Base-by-base conservation (phyloP, 2,329 filamentous ascomycete species). In the Arthrinium phaeospermum region DNA sequence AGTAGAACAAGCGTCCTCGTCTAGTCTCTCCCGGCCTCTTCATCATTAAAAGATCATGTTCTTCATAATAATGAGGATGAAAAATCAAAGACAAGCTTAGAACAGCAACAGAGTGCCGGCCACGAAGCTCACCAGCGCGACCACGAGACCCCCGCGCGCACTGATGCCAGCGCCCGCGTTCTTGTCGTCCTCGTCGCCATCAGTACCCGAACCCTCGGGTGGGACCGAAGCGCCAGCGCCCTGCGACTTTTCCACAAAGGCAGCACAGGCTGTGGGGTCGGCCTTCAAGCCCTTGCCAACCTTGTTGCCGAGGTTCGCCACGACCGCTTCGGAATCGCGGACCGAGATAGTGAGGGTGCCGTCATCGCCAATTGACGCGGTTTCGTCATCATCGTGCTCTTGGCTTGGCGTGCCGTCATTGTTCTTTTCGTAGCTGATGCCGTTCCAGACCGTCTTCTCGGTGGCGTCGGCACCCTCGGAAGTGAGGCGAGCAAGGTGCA, bases 401-500 rank as follows among this genome's bases (percentile, higher is more conserved):
- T 77, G 73, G 22, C 76, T 81, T 0, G 83, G 79, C n/a, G 78
- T 82, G 72, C 86, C 85, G 51, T 85, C 81, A 46, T 77, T 77
- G 73, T 81, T 83, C 67, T 79, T 74, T 76, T 85, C 83, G 77
- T 83, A 88, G 73, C 79, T 81, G 74, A 88, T 79, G 67, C 85
- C 85, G 76, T 87, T 86, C 82, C 83, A 88, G 10, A 82, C 84
- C 1, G 83, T 84, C 68, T 82, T 82, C 53, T 77, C 73, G 19
- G 82, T 81, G 10, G 82, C 79, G 71, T 87, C 85, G 13, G 84
- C 82, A 45, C 86, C 85, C 22, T 81, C 78, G 44, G 81, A 83
- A n/a, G 83, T 87, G 49, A 87, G 82, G 75, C 85, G 85, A 4
- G 85, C 83, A 27, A 88, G 79, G 74, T 83, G 84, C n/a, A 87